Evolutionary conservation across 2,329 filamentous ascomycete species (phyloP).

Genomic region (Exophiala sp.): DNA sequence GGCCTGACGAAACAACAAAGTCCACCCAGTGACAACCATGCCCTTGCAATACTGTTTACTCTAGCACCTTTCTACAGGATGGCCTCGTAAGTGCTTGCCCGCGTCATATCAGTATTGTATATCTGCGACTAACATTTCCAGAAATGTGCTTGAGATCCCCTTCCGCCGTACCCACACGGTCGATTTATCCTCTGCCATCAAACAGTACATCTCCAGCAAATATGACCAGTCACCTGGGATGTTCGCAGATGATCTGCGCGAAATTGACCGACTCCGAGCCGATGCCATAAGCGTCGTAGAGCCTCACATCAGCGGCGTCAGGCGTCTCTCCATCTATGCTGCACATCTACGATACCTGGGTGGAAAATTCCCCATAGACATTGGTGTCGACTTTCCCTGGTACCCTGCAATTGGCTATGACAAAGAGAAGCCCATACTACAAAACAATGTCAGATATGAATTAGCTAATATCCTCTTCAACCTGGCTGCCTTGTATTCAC

Average conservation of each 20-base stretch:
- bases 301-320: slow-evolving; percentile 79
- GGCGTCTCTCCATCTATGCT: slow-evolving; percentile 85
- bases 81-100: slow-evolving; percentile 20
- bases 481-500: slow-evolving; percentile 86
- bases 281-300: slow-evolving; percentile 89
- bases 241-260: slow-evolving; percentile 83
- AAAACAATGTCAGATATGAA: slow-evolving; percentile 73
- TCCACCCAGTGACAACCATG: not conserved
- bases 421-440: slow-evolving; percentile 51
- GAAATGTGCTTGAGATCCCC: slow-evolving; percentile 66
- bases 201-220: slow-evolving; percentile 93
- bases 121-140: slow-evolving; percentile 23
- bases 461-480: slow-evolving; percentile 92
- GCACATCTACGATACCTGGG: slow-evolving; percentile 90
- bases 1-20: too few species aligned
- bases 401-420: slow-evolving; percentile 92
- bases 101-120: not conserved
- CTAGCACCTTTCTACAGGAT: slow-evolving; percentile 1
- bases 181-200: slow-evolving; percentile 76
- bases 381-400: slow-evolving; percentile 90
- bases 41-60: not conserved
- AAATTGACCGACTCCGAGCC: slow-evolving; percentile 76
- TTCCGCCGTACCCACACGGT: slow-evolving; percentile 82
- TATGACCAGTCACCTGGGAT: slow-evolving; percentile 99
- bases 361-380: slow-evolving; percentile 92